A percentile compares a stretch with the other conserved stretches of the same genome.
Evolutionary conservation across 2,329 filamentous ascomycete species (phyloP).

Genomic region (Monilinia aucupariae): DNA sequence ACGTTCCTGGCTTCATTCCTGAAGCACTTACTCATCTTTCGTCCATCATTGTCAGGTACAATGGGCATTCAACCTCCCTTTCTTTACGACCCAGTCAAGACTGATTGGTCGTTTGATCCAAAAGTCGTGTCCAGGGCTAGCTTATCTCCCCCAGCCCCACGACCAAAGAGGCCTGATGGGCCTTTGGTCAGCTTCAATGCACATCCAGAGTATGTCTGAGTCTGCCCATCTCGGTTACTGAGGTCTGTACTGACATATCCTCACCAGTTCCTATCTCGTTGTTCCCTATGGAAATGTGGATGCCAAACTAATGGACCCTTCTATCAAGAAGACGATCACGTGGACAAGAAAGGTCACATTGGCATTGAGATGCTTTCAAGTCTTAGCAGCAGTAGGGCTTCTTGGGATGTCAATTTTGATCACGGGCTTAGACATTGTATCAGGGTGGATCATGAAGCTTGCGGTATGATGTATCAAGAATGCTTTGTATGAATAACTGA

Average conservation of each 20-base stretch:
- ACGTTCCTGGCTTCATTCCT: conserved; percentile 25
- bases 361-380: conserved; percentile 57
- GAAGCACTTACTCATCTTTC: conserved; percentile 9
- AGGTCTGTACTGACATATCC: not conserved
- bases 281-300: conserved; percentile 56
- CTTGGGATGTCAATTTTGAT: conserved; percentile 75
- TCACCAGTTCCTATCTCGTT: conserved; percentile 50
- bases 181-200: conserved; percentile 77
- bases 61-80: conserved; percentile 60
- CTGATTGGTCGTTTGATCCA: conserved; percentile 67
- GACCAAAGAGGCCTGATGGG: conserved; percentile 61
- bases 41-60: conserved; percentile 33
- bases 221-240: not conserved
- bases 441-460: conserved; percentile 71
- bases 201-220: conserved; percentile 69
- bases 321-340: conserved; percentile 66
- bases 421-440: conserved; percentile 55
- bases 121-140: conserved; percentile 79
- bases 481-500: conserved; percentile 7
- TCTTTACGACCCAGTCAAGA: conserved; percentile 56
- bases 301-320: conserved; percentile 61
- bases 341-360: conserved; percentile 65
- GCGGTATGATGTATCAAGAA: conserved; percentile 50
- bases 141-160: conserved; percentile 52
- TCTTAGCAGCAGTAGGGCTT: conserved; percentile 65